Conservation (phyloP, 805 yeast genomes). For the Candida incommunis region DNA sequence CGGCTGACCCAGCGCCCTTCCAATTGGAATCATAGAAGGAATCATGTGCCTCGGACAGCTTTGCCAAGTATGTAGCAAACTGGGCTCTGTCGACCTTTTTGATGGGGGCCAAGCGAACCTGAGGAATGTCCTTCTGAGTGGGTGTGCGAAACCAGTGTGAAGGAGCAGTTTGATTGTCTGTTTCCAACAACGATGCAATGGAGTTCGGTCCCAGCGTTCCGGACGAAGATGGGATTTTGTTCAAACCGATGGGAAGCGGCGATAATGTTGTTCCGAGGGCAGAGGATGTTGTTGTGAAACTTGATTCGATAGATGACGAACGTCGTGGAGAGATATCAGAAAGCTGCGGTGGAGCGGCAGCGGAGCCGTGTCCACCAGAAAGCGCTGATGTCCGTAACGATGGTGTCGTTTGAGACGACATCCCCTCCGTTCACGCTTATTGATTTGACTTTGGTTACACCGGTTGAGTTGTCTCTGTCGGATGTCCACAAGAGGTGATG, state of each 20-base stretch:
- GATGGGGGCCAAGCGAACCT: constrained; percentile 47
- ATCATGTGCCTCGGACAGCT: constrained; percentile 17
- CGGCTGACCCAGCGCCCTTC: background rate
- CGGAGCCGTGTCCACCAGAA: too few relatives aligned
- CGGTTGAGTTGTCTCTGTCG: too few relatives aligned
- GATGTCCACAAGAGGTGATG: too few relatives aligned
- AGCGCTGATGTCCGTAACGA: background rate
- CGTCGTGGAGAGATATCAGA: background rate
- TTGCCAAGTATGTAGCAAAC: constrained; percentile 30
- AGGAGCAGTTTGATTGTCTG: constrained; percentile 24
- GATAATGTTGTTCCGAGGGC: background rate
- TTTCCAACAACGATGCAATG: constrained; percentile 60
- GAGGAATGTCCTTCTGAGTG: constrained; percentile 73
- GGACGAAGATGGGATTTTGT: constrained; percentile 25
- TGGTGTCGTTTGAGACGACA: constrained; percentile 1
- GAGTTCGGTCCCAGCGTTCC: constrained; percentile 63
- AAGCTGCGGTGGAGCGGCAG: too few relatives aligned
- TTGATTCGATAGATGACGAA: background rate
- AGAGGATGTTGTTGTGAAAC: background rate
- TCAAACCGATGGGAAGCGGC: constrained; percentile 21
- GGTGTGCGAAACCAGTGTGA: constrained; percentile 35
- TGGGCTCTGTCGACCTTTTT: constrained; percentile 29
- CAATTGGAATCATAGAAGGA: background rate
- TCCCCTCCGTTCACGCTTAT: too few relatives aligned
- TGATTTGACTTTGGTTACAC: too few relatives aligned